These are phyloP conservation scores for Leccinum variicolor DNA, from an alignment of 768 basidiomycete species.

Conservation along the genomic window DNA sequence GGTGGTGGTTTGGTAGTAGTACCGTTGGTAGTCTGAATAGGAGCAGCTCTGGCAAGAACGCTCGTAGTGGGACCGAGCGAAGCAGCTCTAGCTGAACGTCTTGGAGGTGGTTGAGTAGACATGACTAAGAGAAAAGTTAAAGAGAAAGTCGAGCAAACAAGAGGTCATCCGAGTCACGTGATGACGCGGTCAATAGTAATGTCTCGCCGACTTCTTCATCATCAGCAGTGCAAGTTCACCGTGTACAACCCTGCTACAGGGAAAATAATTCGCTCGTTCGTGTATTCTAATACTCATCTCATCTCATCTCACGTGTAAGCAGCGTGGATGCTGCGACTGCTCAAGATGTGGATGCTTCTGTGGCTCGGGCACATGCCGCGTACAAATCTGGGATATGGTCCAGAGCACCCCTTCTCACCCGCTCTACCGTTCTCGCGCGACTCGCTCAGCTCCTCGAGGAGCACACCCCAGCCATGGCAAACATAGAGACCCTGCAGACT, in stretches of 20 bases:
- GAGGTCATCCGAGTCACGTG: slow-evolving; percentile 15
- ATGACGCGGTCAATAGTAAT: slow-evolving; percentile 8
- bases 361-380: slow-evolving; percentile 51
- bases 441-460: slow-evolving; percentile 62
- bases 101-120: slow-evolving; percentile 35
- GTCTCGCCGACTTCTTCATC: too few relatives aligned
- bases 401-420: slow-evolving; percentile 48
- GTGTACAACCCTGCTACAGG: slow-evolving; percentile 72
- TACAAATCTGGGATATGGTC: slow-evolving; percentile 77
- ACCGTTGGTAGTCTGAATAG: slow-evolving; percentile 28
- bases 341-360: slow-evolving; percentile 48
- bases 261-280: slow-evolving; percentile 52
- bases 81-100: slow-evolving; percentile 52
- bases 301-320: background rate
- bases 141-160: too few relatives aligned
- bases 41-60: slow-evolving; percentile 26
- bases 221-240: slow-evolving; percentile 27
- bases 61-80: slow-evolving; percentile 40
- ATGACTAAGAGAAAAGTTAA: slow-evolving; percentile 13
- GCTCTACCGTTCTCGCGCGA: slow-evolving; percentile 62
- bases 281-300: slow-evolving; percentile 41
- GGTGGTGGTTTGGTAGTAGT: slow-evolving; percentile 28
- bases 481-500: slow-evolving; percentile 71
- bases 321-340: slow-evolving; percentile 57
- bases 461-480: slow-evolving; percentile 55